phyloP scores from a whole-genome alignment of 2,329 filamentous ascomycete species.

The Domatiomyces catenatus region DNA sequence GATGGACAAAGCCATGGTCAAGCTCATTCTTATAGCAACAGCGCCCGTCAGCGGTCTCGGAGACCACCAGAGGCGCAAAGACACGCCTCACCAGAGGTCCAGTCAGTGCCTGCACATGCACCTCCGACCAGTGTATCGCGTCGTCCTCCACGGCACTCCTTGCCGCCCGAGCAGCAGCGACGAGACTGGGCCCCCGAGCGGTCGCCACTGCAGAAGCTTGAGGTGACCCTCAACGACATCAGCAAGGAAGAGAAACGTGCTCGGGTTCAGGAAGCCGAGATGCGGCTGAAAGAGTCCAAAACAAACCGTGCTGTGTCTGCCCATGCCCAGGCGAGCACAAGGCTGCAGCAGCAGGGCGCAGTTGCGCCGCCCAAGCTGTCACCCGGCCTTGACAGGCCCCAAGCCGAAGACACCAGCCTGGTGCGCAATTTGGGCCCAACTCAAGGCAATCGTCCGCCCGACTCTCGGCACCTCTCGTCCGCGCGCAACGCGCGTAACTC shows the following conservation, averaged over 20 bases:
- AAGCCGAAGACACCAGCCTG: constrained; percentile 20
- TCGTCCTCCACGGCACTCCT: neutral
- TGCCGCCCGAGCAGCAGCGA: constrained; percentile 18
- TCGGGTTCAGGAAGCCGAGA: constrained; percentile 67
- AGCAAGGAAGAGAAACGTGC: constrained; percentile 92
- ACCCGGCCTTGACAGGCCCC: constrained; percentile 4
- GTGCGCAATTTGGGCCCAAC: constrained; percentile 21
- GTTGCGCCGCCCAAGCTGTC: constrained; percentile 2
- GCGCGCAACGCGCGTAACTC: constrained; percentile 12
- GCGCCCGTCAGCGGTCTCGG: too few relatives aligned
- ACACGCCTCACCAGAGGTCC: neutral
- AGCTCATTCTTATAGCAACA: neutral
- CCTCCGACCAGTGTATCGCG: neutral
- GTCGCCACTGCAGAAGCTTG: constrained; percentile 84
- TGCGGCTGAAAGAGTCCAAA: constrained; percentile 46
- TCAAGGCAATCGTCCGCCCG: constrained; percentile 23
- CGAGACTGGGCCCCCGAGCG: constrained; percentile 56
- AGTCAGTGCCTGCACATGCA: neutral
- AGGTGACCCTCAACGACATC: constrained; percentile 78
- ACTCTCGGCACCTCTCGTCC: constrained; percentile 10
- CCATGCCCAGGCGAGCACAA: neutral
- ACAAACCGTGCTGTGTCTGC: constrained; percentile 8
- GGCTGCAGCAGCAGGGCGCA: constrained; percentile 1
- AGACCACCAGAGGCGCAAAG: neutral
- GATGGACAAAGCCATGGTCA: neutral